Evolutionary conservation across 2,329 filamentous ascomycete genomes (phyloP).

Genomic region (Talaromyces albobiverticillius): DNA sequence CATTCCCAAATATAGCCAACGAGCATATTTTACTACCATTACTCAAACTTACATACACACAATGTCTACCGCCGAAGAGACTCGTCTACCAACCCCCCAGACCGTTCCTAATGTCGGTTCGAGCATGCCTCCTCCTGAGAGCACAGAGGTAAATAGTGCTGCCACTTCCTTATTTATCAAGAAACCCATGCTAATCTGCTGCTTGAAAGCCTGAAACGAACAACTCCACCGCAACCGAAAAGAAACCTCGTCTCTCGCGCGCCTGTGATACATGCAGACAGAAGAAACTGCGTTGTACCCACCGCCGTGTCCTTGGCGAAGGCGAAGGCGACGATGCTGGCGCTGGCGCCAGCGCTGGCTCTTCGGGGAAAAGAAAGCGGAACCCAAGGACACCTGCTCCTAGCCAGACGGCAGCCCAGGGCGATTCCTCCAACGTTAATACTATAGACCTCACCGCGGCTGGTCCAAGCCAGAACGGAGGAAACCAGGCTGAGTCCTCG

Average conservation of each 20-base stretch:
- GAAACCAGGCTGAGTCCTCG: neutral
- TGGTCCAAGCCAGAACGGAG: neutral
- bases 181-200: neutral
- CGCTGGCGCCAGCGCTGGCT: too few species aligned
- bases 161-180: neutral
- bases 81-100: neutral
- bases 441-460: too few species aligned
- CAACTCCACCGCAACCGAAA: neutral
- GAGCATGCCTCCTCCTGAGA: neutral
- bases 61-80: neutral
- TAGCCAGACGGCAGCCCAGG: neutral
- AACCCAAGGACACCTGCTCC: neutral
- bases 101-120: neutral
- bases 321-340: too few species aligned
- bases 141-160: neutral
- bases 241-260: neutral
- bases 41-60: too few species aligned
- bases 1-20: neutral
- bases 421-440: neutral
- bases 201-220: neutral
- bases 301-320: neutral
- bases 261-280: neutral
- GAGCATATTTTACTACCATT: neutral
- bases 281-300: slow-evolving; percentile 3
- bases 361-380: neutral